Evolutionary conservation across 2,329 filamentous ascomycete genomes (phyloP).

Genomic region (Talaromyces sp.): DNA sequence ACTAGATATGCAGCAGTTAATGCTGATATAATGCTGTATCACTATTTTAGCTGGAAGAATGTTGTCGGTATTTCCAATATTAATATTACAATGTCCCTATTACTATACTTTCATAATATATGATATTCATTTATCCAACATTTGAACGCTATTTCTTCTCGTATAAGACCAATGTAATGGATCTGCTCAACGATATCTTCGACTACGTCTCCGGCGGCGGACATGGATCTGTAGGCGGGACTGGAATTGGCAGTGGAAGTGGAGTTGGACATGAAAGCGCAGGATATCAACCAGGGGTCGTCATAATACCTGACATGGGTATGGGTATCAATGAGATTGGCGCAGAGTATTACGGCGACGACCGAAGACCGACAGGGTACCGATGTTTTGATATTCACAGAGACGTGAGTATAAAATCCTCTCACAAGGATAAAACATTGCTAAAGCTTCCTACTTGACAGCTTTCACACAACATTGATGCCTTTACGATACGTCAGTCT

Average conservation of each 20-base stretch:
- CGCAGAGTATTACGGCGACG: background rate
- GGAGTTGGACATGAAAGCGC: background rate
- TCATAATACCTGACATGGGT: background rate
- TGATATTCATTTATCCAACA: background rate
- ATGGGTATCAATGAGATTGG: background rate
- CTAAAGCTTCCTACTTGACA: background rate
- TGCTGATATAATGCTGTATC: background rate
- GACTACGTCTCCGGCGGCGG: background rate
- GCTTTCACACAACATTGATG: background rate
- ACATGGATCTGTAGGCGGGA: background rate
- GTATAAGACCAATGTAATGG: background rate
- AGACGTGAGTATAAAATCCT: background rate
- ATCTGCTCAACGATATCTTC: background rate
- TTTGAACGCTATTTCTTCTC: background rate
- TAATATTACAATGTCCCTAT: background rate
- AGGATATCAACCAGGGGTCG: background rate
- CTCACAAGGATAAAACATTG: background rate
- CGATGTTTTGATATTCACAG: background rate
- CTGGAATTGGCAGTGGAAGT: background rate
- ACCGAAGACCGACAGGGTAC: background rate
- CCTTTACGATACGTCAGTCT: background rate
- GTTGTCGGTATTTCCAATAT: background rate
- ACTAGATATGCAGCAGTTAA: background rate
- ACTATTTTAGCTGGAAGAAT: background rate
- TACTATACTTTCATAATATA: background rate